A percentile compares a stretch with the other conserved stretches of the same genome.
Conservation (phyloP, 768 basidiomycete species). For the Lactarius sanguifluus region DNA sequence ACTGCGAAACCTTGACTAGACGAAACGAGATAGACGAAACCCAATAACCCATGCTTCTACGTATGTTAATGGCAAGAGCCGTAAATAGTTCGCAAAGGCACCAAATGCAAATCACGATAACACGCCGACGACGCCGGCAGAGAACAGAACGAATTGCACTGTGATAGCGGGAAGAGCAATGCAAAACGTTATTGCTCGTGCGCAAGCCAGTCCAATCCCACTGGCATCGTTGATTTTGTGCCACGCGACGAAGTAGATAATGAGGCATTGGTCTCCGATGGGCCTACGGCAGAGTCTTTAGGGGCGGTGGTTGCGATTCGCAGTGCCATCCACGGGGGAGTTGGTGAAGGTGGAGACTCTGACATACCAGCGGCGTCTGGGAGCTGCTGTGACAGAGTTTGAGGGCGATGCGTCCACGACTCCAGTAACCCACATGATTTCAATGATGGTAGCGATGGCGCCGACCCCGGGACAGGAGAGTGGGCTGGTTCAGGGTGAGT, state of each 20-base stretch:
- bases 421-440: conserved; percentile 74
- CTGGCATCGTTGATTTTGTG: conserved; percentile 49
- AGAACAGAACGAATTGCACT: neutral
- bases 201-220: conserved; percentile 68
- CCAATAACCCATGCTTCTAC: conserved; percentile 9
- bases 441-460: conserved; percentile 61
- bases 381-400: conserved; percentile 4
- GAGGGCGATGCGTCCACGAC: conserved; percentile 40
- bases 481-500: conserved; percentile 14
- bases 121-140: neutral
- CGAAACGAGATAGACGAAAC: conserved; percentile 15
- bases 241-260: conserved; percentile 15
- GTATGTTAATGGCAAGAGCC: neutral
- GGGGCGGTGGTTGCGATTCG: conserved; percentile 4
- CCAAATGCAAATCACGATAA: neutral
- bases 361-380: conserved; percentile 19
- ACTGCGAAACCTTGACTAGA: conserved; percentile 2
- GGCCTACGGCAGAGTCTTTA: conserved; percentile 13
- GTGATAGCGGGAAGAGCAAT: conserved; percentile 13
- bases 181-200: conserved; percentile 45
- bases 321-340: conserved; percentile 17
- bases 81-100: neutral
- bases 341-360: conserved; percentile 9
- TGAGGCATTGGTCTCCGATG: conserved; percentile 17
- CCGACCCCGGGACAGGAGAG: conserved; percentile 27